Evolutionary conservation across 2,329 filamentous ascomycete genomes (phyloP).

Genomic region (Didymella exigua): DNA sequence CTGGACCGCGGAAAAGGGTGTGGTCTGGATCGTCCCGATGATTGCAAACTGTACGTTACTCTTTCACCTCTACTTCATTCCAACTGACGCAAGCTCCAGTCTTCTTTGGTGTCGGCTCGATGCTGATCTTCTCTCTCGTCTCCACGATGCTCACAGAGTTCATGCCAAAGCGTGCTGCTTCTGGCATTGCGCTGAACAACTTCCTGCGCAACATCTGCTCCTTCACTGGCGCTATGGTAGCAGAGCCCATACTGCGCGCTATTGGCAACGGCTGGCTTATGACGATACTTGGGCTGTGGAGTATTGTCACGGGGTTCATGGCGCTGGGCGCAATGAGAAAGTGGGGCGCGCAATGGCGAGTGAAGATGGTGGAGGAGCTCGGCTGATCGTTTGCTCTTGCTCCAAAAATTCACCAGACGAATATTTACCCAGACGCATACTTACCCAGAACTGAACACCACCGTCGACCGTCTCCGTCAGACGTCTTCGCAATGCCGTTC

Average conservation of each 20-base stretch:
- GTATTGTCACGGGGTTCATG: slow-evolving; percentile 52
- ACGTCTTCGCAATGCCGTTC: slow-evolving; percentile 25
- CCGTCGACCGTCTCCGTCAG: no score
- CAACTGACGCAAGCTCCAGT: slow-evolving; percentile 16
- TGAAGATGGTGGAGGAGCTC: slow-evolving; percentile 60
- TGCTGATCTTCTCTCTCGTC: slow-evolving; percentile 48
- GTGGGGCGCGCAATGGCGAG: slow-evolving; percentile 68
- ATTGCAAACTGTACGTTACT: slow-evolving; percentile 38
- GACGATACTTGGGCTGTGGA: slow-evolving; percentile 52
- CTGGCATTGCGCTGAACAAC: slow-evolving; percentile 49
- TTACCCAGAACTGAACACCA: no score
- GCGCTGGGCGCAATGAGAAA: slow-evolving; percentile 67
- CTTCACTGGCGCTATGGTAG: slow-evolving; percentile 45
- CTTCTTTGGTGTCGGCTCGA: slow-evolving; percentile 49
- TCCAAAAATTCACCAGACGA: no score
- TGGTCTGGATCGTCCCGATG: slow-evolving; percentile 46
- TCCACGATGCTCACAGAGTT: slow-evolving; percentile 51
- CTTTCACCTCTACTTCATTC: no score
- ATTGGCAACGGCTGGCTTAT: slow-evolving; percentile 51
- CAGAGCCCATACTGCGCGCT: slow-evolving; percentile 42
- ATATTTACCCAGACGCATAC: no score
- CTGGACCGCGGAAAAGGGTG: slow-evolving; percentile 42
- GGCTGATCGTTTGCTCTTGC: slow-evolving; percentile 22
- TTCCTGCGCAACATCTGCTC: slow-evolving; percentile 48
- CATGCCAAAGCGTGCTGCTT: slow-evolving; percentile 44